phyloP scores from a whole-genome alignment of 2,329 filamentous ascomycete species.

The Fusarium agapanthi region DNA sequence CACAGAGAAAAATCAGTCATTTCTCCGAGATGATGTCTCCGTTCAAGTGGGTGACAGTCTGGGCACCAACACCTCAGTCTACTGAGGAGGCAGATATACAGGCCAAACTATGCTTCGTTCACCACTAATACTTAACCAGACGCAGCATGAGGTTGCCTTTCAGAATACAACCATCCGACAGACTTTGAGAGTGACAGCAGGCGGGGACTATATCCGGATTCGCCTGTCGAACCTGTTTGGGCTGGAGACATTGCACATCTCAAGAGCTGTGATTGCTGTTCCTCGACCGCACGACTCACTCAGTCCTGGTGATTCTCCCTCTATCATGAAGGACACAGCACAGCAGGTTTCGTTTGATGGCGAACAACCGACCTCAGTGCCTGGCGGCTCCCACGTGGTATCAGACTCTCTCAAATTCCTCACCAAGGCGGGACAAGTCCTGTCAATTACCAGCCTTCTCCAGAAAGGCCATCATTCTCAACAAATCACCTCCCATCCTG shows the following conservation, averaged over 20 bases:
- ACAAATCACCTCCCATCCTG: background rate
- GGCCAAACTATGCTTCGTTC: background rate
- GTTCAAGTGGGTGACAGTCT: background rate
- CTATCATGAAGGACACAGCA: background rate
- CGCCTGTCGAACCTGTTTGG: background rate
- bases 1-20: fast-evolving
- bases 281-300: background rate
- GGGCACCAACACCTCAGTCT: background rate
- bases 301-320: background rate
- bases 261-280: background rate
- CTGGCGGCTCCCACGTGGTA: background rate
- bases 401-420: background rate
- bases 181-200: background rate
- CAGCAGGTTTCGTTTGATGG: background rate
- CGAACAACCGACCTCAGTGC: background rate
- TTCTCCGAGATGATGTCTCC: background rate
- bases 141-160: background rate
- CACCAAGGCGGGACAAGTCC: background rate
- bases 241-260: background rate
- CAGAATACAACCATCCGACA: background rate
- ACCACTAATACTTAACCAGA: background rate
- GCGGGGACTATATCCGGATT: background rate
- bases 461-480: background rate
- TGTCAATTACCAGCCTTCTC: background rate
- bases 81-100: background rate